A percentile compares a stretch with the other conserved stretches of the same genome.
Conservation (phyloP, 2,329 filamentous ascomycete species). For the Colletotrichum musae region DNA sequence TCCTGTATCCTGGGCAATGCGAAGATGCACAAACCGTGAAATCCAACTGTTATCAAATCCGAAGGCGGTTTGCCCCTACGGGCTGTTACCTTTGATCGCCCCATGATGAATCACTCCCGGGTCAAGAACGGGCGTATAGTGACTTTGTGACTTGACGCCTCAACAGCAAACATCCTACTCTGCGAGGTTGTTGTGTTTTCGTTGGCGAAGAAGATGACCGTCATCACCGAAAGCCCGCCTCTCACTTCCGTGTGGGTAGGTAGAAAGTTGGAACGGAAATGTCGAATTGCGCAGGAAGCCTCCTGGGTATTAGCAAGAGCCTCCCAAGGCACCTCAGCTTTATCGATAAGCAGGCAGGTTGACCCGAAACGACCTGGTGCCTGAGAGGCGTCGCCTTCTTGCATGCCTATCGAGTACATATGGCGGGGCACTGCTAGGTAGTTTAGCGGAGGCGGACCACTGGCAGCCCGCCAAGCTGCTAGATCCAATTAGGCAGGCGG, state of each 20-base stretch:
- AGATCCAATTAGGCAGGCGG: constrained; percentile 22
- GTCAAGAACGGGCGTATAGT: background rate
- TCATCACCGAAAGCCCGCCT: too few relatives aligned
- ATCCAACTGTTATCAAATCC: constrained; percentile 12
- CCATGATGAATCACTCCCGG: constrained; percentile 20
- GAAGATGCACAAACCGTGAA: constrained; percentile 27
- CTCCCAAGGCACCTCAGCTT: constrained; percentile 25
- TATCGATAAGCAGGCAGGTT: constrained; percentile 38
- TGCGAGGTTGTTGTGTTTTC: background rate
- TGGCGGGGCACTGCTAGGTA: constrained; percentile 34
- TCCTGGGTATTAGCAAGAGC: background rate
- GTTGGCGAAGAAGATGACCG: background rate
- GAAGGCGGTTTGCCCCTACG: constrained; percentile 18
- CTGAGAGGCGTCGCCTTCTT: constrained; percentile 22
- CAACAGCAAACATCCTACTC: background rate
- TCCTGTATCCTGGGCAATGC: background rate
- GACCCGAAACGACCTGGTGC: too few relatives aligned
- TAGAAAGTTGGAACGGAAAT: background rate
- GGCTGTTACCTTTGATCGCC: constrained; percentile 26
- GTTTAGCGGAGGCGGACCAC: constrained; percentile 27
- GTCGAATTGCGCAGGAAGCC: constrained; percentile 2
- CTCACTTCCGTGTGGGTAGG: too few relatives aligned
- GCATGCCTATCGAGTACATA: constrained; percentile 9
- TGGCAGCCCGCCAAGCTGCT: constrained; percentile 3
- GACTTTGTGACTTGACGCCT: background rate